Evolutionary conservation across 495 filamentous ascomycete genomes (phyloP).

Genomic region (Lasiosphaeria hispida): DNA sequence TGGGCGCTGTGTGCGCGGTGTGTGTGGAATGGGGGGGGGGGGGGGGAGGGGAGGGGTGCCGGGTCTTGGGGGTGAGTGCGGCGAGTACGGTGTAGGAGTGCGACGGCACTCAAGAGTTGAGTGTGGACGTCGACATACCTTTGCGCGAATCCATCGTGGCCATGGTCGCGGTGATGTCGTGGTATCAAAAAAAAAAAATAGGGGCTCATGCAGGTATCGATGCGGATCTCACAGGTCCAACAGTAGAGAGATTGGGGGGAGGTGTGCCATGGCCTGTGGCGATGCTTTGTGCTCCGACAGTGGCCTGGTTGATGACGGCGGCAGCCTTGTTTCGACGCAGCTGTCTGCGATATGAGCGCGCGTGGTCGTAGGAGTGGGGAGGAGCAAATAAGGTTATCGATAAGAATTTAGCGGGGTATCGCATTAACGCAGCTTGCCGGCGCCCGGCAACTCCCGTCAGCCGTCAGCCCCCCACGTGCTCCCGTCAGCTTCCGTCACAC

Average conservation of each 20-base stretch:
- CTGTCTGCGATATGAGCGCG: not conserved
- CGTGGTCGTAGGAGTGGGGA: not conserved
- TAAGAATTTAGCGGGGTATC: not conserved
- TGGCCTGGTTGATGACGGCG: not conserved
- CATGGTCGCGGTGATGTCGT: slow-evolving; percentile 8
- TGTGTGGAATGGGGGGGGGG: not conserved
- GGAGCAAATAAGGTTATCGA: slow-evolving; percentile 4
- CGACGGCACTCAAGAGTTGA: not conserved
- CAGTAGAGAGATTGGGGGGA: not conserved
- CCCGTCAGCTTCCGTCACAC: too few relatives aligned
- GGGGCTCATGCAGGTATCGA: slow-evolving; percentile 3
- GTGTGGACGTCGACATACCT: slow-evolving; percentile 19
- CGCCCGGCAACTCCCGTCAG: too few relatives aligned
- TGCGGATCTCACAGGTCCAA: not conserved
- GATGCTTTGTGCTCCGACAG: not conserved
- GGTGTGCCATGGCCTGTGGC: not conserved
- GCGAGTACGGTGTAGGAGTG: not conserved
- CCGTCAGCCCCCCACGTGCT: too few relatives aligned
- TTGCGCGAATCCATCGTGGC: slow-evolving; percentile 34
- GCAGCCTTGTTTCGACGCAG: not conserved
- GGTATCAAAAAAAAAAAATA: slow-evolving; percentile 18
- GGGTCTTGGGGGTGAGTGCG: not conserved
- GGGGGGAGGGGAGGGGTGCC: not conserved
- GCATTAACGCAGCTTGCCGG: not conserved
- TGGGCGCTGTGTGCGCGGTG: not conserved